Conservation (phyloP, 2,329 filamentous ascomycete genomes). For the Diaporthe ampelina region DNA sequence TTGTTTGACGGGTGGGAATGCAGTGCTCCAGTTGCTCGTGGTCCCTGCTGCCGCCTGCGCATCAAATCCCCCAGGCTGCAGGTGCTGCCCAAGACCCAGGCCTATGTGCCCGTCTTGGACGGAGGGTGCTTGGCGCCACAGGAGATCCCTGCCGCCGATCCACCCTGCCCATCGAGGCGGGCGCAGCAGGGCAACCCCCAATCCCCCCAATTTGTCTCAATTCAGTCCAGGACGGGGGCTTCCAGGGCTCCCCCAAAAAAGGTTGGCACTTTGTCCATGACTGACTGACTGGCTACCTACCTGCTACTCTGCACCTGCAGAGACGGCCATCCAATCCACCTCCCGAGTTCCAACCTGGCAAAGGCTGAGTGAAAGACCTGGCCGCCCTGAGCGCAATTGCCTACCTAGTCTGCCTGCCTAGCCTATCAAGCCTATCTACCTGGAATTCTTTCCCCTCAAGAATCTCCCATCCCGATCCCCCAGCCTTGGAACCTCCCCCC, state of each 20-base stretch:
- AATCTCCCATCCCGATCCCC: conserved; percentile 15
- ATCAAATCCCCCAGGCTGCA: conserved; percentile 11
- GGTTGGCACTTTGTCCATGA: conserved; percentile 14
- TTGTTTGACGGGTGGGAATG: conserved; percentile 21
- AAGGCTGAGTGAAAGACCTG: conserved; percentile 1
- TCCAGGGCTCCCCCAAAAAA: conserved; percentile 24
- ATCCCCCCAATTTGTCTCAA: conserved; percentile 30
- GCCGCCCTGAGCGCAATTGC: conserved; percentile 11
- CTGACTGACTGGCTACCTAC: background rate
- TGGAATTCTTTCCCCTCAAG: conserved; percentile 8
- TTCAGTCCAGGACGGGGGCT: conserved; percentile 17
- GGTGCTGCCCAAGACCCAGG: conserved; percentile 8
- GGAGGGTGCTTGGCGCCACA: conserved; percentile 24
- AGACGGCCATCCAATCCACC: background rate
- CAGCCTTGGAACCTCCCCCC: conserved; percentile 9
- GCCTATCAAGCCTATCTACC: background rate
- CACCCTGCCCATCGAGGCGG: conserved; percentile 27
- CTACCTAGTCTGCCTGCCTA: background rate
- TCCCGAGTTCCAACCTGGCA: conserved; percentile 6
- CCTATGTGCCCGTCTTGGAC: conserved; percentile 12
- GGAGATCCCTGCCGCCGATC: conserved; percentile 27
- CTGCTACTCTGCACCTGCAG: background rate
- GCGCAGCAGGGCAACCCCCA: conserved; percentile 28
- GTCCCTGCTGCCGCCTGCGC: conserved; percentile 23
- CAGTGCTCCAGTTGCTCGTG: conserved; percentile 7